A percentile compares a stretch with the other conserved stretches of the same genome.
phyloP scores from a whole-genome alignment of 2,329 filamentous ascomycete species.

The Xylariales sp. region DNA sequence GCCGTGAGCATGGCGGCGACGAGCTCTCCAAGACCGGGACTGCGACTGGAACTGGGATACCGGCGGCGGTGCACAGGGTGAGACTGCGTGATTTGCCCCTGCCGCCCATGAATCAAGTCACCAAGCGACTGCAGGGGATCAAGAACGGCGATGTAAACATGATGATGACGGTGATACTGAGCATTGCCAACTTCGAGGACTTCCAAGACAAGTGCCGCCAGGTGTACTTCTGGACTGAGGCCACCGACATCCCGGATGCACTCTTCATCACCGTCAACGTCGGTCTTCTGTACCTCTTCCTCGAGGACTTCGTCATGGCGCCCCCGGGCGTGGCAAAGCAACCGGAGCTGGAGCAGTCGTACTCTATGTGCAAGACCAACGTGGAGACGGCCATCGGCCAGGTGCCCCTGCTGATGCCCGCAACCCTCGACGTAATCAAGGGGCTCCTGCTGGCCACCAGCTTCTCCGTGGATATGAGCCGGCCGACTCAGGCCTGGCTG shows the following conservation, averaged over 20 bases:
- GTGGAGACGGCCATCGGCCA: conserved; percentile 25
- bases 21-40: conserved; percentile 34
- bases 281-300: conserved; percentile 26
- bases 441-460: conserved; percentile 37
- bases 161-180: conserved; percentile 46
- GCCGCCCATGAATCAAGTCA: conserved; percentile 48
- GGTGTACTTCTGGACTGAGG: conserved; percentile 47
- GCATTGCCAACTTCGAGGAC: conserved; percentile 43
- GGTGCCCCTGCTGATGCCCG: conserved; percentile 42
- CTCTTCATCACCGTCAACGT: conserved; percentile 38
- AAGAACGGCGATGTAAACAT: conserved; percentile 41
- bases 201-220: conserved; percentile 46
- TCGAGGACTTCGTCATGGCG: conserved; percentile 20
- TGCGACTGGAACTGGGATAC: conserved; percentile 38
- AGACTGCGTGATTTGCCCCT: conserved; percentile 49
- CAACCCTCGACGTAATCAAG: conserved; percentile 41
- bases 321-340: conserved; percentile 16
- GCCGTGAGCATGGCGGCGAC: conserved; percentile 8
- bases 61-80: conserved; percentile 30
- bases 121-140: conserved; percentile 42
- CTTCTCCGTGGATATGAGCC: conserved; percentile 23
- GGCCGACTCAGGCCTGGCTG: conserved; percentile 25
- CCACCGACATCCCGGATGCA: conserved; percentile 36
- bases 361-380: conserved; percentile 23
- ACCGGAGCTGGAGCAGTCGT: conserved; percentile 19